Evolutionary conservation across 192 early-diverging fungal genomes (phyloP).

Genomic region (Kappamyces sp.): DNA sequence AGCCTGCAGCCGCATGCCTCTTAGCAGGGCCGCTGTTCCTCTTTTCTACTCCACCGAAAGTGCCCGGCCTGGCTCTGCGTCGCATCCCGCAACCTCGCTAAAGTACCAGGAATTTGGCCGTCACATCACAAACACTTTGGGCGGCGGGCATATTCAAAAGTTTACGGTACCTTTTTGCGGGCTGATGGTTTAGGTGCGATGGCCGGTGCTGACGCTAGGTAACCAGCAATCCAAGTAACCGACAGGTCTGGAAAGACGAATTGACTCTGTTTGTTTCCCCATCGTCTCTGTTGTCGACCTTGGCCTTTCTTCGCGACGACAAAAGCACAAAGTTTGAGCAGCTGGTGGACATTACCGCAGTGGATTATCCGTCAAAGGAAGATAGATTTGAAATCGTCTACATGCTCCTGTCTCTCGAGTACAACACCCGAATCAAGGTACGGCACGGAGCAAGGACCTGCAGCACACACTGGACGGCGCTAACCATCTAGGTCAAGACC

Average conservation of each 20-base stretch:
- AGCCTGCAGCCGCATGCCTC: no score
- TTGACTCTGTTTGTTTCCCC: slow-evolving; percentile 92
- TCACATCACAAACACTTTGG: no score
- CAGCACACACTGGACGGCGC: no score
- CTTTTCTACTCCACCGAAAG: no score
- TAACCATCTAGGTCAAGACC: slow-evolving; percentile 68
- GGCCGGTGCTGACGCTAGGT: no score
- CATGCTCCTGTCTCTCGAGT: slow-evolving; percentile 77
- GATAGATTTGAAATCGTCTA: slow-evolving; percentile 98
- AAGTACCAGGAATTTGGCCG: neutral
- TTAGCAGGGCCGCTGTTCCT: no score
- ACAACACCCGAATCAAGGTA: slow-evolving; percentile 82
- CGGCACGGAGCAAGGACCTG: no score
- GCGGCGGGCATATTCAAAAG: neutral
- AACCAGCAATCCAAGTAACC: no score
- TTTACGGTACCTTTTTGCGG: neutral
- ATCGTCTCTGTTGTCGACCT: slow-evolving; percentile 64
- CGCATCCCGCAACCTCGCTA: no score
- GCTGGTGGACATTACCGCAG: slow-evolving; percentile 79
- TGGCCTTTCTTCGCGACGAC: slow-evolving; percentile 91
- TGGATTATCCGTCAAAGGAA: slow-evolving; percentile 82
- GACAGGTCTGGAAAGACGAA: slow-evolving; percentile 81
- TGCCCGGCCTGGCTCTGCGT: no score
- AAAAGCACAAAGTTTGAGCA: slow-evolving; percentile 90
- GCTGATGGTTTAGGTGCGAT: neutral